Evolutionary conservation across 805 yeast species (phyloP), one percentile per base, ranked within the genome.

Genomic region (Teunomyces pallodes): DNA sequence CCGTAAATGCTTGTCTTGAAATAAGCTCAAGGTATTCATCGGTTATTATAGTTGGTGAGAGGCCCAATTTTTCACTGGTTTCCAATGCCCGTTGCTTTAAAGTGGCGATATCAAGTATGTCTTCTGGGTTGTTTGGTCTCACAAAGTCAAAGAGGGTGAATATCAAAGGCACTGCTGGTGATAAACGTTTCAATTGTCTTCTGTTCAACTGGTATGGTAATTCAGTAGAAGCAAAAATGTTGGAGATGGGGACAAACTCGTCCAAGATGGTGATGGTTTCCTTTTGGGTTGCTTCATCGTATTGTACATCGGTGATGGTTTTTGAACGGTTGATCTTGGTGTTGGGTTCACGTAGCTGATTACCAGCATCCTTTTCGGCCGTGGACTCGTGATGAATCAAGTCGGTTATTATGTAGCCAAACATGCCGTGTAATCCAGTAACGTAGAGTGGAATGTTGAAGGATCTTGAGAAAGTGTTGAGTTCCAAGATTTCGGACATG

Each of bases 401-500:
- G 65, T 94, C 99, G 3, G 83, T 82, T 61, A 91, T 85, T 1
- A 89, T 77, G 58, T 81, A 87, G 1, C 96, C 96, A 62, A 79
- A 90, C 60, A 91, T 69, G 0, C 99, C 99, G 63, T 86, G 86
- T 2, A 82, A 60, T 0, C 84, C 85, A 1, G 87, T 69, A 12
- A 80, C 75, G 61, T 87, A 90, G 28, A 94, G 72, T 3, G 96
- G 88, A 14, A 84, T 76, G 27, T 73, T 71, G 14, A 75, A 67
- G 2, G 58, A 44, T 54, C 97, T 78, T 6, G 91, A 76, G 30
- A 76, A 63, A 0, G 55, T 56, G 59, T 90, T 88, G 39, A 94
- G 55, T 4, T 58, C 52, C 3, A 67, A 48, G 7, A 84, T 67
- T 36, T 80, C 75, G 0, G 46, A 28, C 44, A 67, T 67, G 12